A percentile compares a stretch with the other conserved stretches of the same genome.
Conservation (phyloP, 1,284 basidiomycete genomes). For the Heterobasidion parviporum region DNA sequence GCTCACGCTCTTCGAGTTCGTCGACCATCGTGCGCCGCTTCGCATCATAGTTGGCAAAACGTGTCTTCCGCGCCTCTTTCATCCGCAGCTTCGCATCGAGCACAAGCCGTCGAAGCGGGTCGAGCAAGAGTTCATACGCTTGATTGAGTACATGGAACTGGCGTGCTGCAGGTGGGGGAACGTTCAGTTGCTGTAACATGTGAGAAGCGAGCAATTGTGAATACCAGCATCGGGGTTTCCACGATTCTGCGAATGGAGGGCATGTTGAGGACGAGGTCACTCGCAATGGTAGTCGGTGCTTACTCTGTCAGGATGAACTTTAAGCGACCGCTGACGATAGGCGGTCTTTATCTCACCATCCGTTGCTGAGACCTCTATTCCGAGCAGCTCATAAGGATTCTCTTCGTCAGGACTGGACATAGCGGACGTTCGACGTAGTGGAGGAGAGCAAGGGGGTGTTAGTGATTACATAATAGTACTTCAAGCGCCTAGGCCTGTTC, state of each 20-base stretch:
- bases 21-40: constrained; percentile 78
- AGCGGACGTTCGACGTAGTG: background rate
- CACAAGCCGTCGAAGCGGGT: constrained; percentile 76
- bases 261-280: constrained; percentile 3
- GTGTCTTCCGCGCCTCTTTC: constrained; percentile 62
- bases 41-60: constrained; percentile 68
- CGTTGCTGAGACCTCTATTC: constrained; percentile 57
- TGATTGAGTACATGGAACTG: constrained; percentile 87
- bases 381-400: constrained; percentile 75
- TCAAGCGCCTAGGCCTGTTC: no score
- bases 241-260: constrained; percentile 45
- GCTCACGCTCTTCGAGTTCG: constrained; percentile 79
- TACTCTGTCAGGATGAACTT: constrained; percentile 85
- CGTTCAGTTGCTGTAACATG: background rate
- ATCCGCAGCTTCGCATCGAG: constrained; percentile 74
- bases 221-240: constrained; percentile 72
- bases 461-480: background rate
- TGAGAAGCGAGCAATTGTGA: background rate
- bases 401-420: constrained; percentile 31
- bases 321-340: constrained; percentile 76
- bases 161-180: constrained; percentile 35
- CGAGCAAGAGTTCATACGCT: constrained; percentile 79
- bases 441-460: no score
- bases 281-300: constrained; percentile 20
- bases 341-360: constrained; percentile 82